A percentile compares a stretch with the other conserved stretches of the same genome.
phyloP scores from a whole-genome alignment of 108 stramenopile species.

The Stephanodiscus minutulus region DNA sequence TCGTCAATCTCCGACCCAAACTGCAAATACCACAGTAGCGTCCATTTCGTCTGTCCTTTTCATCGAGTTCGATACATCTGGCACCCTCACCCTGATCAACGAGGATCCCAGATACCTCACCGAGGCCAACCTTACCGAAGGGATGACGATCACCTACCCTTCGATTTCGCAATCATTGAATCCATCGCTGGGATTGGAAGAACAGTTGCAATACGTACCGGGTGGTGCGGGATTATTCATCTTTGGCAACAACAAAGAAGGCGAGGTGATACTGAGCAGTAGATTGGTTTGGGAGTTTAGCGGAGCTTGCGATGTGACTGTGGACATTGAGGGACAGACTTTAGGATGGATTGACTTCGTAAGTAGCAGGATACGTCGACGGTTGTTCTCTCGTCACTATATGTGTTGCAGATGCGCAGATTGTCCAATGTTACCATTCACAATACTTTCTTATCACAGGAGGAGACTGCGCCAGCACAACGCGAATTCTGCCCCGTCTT shows the following conservation, averaged over 20 bases:
- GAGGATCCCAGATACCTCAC: neutral
- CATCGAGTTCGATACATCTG: constrained; percentile 4
- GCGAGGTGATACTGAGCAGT: neutral
- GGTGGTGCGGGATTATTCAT: neutral
- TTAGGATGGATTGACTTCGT: constrained; percentile 1
- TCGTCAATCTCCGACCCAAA: constrained; percentile 1
- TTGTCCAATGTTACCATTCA: neutral
- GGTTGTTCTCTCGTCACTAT: neutral
- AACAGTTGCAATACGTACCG: neutral
- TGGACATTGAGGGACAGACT: neutral
- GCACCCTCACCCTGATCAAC: neutral
- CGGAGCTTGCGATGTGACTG: neutral
- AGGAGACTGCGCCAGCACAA: neutral
- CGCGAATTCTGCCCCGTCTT: neutral
- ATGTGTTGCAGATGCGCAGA: neutral
- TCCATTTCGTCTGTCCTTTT: neutral
- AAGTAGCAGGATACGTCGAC: neutral
- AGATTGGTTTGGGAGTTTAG: constrained; percentile 5
- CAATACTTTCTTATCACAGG: neutral
- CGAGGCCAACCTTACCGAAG: neutral
- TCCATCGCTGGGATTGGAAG: neutral
- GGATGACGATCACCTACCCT: neutral
- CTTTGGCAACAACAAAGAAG: neutral
- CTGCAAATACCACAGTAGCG: neutral
- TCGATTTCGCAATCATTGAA: constrained; percentile 7